Evolutionary conservation across 768 basidiomycete genomes (phyloP).

Genomic region (Podaxis mareebaensis): DNA sequence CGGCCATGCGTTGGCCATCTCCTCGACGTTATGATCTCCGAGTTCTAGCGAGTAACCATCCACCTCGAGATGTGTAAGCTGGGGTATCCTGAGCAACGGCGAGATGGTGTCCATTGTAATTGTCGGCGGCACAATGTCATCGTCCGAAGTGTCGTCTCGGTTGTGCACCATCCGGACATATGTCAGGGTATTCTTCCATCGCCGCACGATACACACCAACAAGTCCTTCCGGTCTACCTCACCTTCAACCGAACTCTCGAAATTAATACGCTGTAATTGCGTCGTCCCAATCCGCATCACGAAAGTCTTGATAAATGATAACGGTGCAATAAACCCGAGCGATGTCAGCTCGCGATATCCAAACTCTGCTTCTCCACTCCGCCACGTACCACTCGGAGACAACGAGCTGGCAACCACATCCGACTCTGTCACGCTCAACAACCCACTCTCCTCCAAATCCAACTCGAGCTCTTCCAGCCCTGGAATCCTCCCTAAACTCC

Average conservation of each 20-base stretch:
- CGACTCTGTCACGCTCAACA: constrained; percentile 13
- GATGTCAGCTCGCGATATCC: constrained; percentile 27
- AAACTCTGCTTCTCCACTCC: constrained; percentile 22
- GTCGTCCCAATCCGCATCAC: constrained; percentile 24
- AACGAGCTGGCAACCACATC: background rate
- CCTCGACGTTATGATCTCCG: constrained; percentile 24
- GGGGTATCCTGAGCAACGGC: constrained; percentile 24
- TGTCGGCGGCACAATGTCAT: constrained; percentile 17
- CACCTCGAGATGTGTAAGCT: constrained; percentile 26
- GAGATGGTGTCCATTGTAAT: constrained; percentile 19
- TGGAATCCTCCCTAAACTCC: constrained; percentile 25
- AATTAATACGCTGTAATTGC: constrained; percentile 23
- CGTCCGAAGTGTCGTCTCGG: constrained; percentile 15
- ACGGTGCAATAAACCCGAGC: constrained; percentile 27
- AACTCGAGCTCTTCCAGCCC: constrained; percentile 27
- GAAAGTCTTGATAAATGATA: constrained; percentile 25
- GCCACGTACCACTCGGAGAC: background rate
- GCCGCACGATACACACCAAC: constrained; percentile 21
- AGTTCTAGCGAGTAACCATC: constrained; percentile 30
- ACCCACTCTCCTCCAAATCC: constrained; percentile 24
- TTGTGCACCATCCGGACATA: constrained; percentile 27
- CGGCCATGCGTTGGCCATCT: constrained; percentile 30
- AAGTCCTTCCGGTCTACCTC: constrained; percentile 24
- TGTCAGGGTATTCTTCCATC: constrained; percentile 27
- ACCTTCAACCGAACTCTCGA: constrained; percentile 15